phyloP scores from a whole-genome alignment of 805 yeast genomes.

The Phaffomyces antillensis region DNA sequence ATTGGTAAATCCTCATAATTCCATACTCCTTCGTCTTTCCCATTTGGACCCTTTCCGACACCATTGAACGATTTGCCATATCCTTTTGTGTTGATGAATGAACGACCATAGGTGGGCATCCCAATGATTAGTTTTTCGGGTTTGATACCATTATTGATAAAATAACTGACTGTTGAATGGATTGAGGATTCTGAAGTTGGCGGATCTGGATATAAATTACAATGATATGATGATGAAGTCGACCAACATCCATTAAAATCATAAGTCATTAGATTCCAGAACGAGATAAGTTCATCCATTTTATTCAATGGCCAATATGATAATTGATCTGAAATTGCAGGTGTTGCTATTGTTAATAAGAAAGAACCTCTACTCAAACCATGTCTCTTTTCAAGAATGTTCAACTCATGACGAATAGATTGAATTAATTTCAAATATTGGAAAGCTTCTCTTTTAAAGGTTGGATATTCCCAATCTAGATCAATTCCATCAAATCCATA shows the following conservation, averaged over 20 bases:
- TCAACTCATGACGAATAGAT: not conserved
- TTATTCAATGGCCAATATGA: slow-evolving; percentile 35
- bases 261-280: slow-evolving; percentile 89
- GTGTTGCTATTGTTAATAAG: slow-evolving; percentile 67
- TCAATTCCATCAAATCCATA: slow-evolving; percentile 86
- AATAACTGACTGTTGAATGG: slow-evolving; percentile 39
- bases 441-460: slow-evolving; percentile 33
- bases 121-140: slow-evolving; percentile 62
- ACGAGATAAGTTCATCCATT: slow-evolving; percentile 53
- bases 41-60: slow-evolving; percentile 30
- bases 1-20: slow-evolving; percentile 52
- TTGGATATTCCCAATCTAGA: slow-evolving; percentile 92
- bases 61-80: slow-evolving; percentile 39
- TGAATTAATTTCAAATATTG: slow-evolving; percentile 26
- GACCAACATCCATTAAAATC: slow-evolving; percentile 85
- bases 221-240: slow-evolving; percentile 51
- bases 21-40: slow-evolving; percentile 39
- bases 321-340: slow-evolving; percentile 49
- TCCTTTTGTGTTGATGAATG: slow-evolving; percentile 36
- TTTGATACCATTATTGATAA: slow-evolving; percentile 35
- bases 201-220: slow-evolving; percentile 44
- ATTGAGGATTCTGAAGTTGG: slow-evolving; percentile 37
- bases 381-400: slow-evolving; percentile 6
- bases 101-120: slow-evolving; percentile 80
- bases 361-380: slow-evolving; percentile 25